A percentile compares a stretch with the other conserved stretches of the same genome.
Evolutionary conservation across 306 rosid genomes (phyloP).

Genomic region (Coriaria nepalensis): DNA sequence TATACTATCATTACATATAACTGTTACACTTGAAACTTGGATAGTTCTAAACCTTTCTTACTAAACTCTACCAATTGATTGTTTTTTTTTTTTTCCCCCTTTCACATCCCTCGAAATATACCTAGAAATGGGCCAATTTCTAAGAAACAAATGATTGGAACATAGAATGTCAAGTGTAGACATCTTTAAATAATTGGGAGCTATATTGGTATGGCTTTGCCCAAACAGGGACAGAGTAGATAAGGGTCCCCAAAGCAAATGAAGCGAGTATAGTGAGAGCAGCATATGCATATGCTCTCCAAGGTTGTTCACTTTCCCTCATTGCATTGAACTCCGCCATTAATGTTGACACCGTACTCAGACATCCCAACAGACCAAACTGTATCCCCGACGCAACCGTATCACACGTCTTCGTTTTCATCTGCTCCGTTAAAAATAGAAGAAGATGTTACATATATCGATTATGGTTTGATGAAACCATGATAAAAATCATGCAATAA

Average conservation of each 20-base stretch:
- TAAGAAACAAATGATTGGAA: neutral
- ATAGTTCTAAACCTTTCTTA: too few species aligned
- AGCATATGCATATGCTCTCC: conserved; percentile 69
- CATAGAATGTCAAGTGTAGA: neutral
- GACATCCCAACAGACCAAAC: conserved; percentile 64
- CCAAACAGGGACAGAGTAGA: conserved; percentile 65
- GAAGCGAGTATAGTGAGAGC: conserved; percentile 41
- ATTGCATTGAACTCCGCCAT: conserved; percentile 71
- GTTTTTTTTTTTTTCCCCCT: too few species aligned
- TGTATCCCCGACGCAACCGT: conserved; percentile 46
- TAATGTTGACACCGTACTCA: conserved; percentile 85
- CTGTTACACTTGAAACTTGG: too few species aligned
- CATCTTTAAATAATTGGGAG: neutral
- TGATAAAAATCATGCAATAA: conserved; percentile 7
- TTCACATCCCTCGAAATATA: too few species aligned
- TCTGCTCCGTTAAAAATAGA: conserved; percentile 25
- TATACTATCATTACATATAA: too few species aligned
- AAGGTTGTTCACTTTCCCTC: conserved; percentile 51
- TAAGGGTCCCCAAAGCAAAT: conserved; percentile 42
- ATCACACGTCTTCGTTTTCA: conserved; percentile 33
- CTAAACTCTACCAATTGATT: too few species aligned
- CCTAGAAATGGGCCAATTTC: too few species aligned
- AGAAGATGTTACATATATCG: neutral
- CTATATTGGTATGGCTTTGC: conserved; percentile 25
- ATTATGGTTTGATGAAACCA: too few species aligned